Conservation (phyloP, 2,329 filamentous ascomycete species). For the Aspergillus sp. region DNA sequence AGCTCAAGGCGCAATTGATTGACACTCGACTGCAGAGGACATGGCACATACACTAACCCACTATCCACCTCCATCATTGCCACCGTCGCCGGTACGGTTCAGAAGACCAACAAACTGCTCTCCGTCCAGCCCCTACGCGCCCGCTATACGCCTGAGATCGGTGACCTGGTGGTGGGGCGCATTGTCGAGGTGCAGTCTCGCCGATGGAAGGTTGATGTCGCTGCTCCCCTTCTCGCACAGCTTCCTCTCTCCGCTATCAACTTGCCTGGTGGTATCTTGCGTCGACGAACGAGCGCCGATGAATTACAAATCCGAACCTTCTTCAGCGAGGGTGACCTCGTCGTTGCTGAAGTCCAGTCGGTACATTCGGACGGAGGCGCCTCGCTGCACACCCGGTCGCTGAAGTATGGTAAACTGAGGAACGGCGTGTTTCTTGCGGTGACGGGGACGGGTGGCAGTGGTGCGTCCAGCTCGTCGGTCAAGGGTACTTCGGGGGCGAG, state of each 20-base stretch:
- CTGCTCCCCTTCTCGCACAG: slow-evolving; percentile 79
- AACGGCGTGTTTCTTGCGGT: slow-evolving; percentile 90
- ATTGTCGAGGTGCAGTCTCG: slow-evolving; percentile 93
- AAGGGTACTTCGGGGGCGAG: slow-evolving; percentile 35
- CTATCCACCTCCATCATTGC: slow-evolving; percentile 71
- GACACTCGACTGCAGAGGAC: slow-evolving; percentile 61
- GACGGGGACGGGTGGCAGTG: slow-evolving; percentile 71
- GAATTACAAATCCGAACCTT: slow-evolving; percentile 97
- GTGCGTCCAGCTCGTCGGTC: slow-evolving; percentile 46
- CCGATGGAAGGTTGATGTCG: slow-evolving; percentile 94
- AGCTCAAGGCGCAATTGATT: slow-evolving; percentile 3
- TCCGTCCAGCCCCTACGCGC: slow-evolving; percentile 87
- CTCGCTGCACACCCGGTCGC: slow-evolving; percentile 80
- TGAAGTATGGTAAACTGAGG: slow-evolving; percentile 93
- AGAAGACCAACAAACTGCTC: slow-evolving; percentile 95
- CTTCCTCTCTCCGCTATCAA: slow-evolving; percentile 90
- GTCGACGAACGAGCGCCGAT: slow-evolving; percentile 90
- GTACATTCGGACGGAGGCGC: slow-evolving; percentile 84
- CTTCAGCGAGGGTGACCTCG: slow-evolving; percentile 89
- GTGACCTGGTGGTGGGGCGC: slow-evolving; percentile 89
- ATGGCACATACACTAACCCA: slow-evolving; percentile 79
- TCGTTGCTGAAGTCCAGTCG: slow-evolving; percentile 93
- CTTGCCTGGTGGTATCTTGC: slow-evolving; percentile 86
- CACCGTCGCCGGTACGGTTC: slow-evolving; percentile 85
- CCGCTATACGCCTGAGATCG: slow-evolving; percentile 92